Evolutionary conservation across 176 grass and related monocot genomes (phyloP).

Genomic region (Carex scoparia): DNA sequence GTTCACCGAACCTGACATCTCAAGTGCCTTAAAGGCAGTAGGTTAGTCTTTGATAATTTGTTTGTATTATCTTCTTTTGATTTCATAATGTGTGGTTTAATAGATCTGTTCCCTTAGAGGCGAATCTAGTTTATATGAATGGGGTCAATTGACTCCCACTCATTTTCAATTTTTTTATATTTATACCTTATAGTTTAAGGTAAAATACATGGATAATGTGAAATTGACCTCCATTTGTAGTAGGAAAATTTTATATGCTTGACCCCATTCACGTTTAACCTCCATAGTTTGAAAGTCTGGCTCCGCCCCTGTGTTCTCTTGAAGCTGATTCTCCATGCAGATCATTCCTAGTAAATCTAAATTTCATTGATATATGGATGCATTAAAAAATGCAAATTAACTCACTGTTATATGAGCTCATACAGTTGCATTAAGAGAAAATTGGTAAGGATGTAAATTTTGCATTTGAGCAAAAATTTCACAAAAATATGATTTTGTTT

Average conservation of each 20-base stretch:
- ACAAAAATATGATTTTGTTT: conserved; percentile 5
- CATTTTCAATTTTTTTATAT: no score
- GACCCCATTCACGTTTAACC: no score
- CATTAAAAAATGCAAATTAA: neutral
- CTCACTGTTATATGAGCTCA: neutral
- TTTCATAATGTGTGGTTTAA: conserved; percentile 8
- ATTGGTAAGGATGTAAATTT: neutral
- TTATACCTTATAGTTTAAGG: no score
- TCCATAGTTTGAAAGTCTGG: no score
- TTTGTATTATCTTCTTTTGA: conserved; percentile 15
- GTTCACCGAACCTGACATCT: conserved; percentile 65
- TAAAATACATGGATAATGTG: no score
- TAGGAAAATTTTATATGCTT: no score
- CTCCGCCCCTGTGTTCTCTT: neutral
- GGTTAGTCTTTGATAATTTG: conserved; percentile 36
- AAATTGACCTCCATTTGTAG: no score
- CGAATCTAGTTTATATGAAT: no score
- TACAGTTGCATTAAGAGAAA: neutral
- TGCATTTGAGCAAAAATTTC: neutral
- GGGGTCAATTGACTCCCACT: no score
- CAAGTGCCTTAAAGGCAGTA: conserved; percentile 55
- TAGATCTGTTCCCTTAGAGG: neutral
- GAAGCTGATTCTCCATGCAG: neutral
- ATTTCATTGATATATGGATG: neutral
- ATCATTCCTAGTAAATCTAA: neutral